Evolutionary conservation across 2,329 filamentous ascomycete genomes (phyloP), one percentile per base, ranked within the genome.

Genomic region (Paramyrothecium roridum): DNA sequence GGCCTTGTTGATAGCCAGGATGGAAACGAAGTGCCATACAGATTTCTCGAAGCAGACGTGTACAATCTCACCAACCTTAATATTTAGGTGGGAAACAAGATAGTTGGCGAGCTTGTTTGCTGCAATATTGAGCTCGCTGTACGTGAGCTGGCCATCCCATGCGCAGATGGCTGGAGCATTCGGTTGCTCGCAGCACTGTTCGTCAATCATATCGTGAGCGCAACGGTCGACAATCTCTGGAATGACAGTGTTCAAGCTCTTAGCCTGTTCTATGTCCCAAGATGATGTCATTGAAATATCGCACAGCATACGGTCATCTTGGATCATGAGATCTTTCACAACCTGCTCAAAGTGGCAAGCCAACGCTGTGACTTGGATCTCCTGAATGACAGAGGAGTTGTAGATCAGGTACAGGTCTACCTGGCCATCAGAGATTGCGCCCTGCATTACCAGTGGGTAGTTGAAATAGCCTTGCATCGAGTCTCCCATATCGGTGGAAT

Each of bases 1-100:
- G 13, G 70, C 66, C 48, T 72, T 73, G 30, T 75, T 55, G 1
- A 74, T 65, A 1, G 62, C 70, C 16, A 76, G 54, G 56, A 70
- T 68, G 0, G 69, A 66, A 3, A 74, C 61, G 3, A 65, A 54
- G 0, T 61, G 62, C 69, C 68, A 75, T 34, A 61, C 62, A 2
- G 72, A 74, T 56, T 75, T 75, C 33, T 72, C 68, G 50, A 75
- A 73, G 21, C 67, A 72, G 3, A 74, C 59, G 2, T 68, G 68
- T 6, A 73, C 61, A 2, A 69, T 54, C 0, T 34, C 57, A 43
- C 65, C 70, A 0, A 61, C 59, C n/a, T 6, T 4, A 13, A 43
- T 19, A 6, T 43, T 19, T 6, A 43, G n/a, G 7, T 43, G 13
- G 4, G 51, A 23, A 8, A 73, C 55, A 0, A 67, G 65, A 1